Evolutionary conservation across 2,329 filamentous ascomycete species (phyloP), one percentile per base, ranked within the genome.

Genomic region (Neonectria punicea): DNA sequence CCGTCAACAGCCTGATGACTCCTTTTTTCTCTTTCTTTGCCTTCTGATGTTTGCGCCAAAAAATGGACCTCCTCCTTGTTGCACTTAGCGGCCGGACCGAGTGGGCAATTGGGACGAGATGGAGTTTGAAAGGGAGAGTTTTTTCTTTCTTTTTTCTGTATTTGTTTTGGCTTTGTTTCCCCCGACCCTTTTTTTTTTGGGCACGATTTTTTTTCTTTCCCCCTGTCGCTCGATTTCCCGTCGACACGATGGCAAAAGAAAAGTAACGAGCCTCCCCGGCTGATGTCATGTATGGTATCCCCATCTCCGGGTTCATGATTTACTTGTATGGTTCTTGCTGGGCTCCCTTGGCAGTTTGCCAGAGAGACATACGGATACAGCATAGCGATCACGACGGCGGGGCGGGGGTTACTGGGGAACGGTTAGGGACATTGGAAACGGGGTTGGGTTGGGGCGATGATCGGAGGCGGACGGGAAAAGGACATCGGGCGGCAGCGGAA

Each of bases 271-370:
- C 51, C 47, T 25, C 36, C 53, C 54, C 30, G 55, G 58, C 53
- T 65, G 64, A 62, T 72, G 64, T 59, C 62, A 63, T 61, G 66
- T 63, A 54, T 55, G 66, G 53, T 59, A 66, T 46, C 55, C 62
- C 59, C 47, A 67, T 55, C 63, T 68, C 64, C 63, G 70, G 63
- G 57, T 66, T 73, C 57, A 73, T 59, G 71, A 73, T 70, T 74
- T 69, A 63, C 57, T 73, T 71, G 51, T 49, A 61, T 59, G 51
- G 49, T 65, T 59, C 59, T 63, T 55, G 53, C 55, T 63, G 53
- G 46, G 44, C 18, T 61, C 57, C 66, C 53, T 65, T 58, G 56
- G 59, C 61, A 55, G 56, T 58, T 41, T 68, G 54, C 61, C 56
- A 63, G 67, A 51, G 61, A 65, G 58, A 65, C 43, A 59, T 53